Base-by-base conservation (phyloP, 1,139 yeast species). In the Candida pseudocylindracea region DNA sequence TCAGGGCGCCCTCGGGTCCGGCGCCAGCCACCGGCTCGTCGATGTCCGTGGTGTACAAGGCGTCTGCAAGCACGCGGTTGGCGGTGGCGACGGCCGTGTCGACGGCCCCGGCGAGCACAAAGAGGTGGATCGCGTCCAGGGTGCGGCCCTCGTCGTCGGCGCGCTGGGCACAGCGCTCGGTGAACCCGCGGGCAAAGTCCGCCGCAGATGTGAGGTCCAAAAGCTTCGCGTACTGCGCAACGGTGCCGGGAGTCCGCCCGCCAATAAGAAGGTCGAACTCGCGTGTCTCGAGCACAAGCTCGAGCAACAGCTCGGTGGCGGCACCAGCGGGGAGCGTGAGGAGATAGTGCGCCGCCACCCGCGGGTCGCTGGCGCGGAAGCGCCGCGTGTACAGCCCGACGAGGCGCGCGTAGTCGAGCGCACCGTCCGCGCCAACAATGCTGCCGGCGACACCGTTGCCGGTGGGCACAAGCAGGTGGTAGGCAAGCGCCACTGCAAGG, bases 101-200 rank as follows among this genome's bases (percentile, higher is more conserved):
- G 49, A 75, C 78, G 44, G 85, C 93, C 51, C 80, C 91, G 35
- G 93, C 70, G 39, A 85, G 63, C 54, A 85, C 94, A 48, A 80
- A 88, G 36, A 88, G 60, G 35, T 80, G 57, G 36, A 91, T 66
- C 9, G 96, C 81, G 48, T 91, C 96, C 38, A 78, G 70, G 5
- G 73, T 63, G 44, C 94, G 65, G 3, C 96, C 96, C 47, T 83
- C 96, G 42, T 81, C 92, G 45, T 80, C 91, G 26, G 96, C 93
- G 42, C 70, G 72, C 33, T 64, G 61, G 2, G 96, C 96, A 25
- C 93, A 83, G 37, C 70, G 71, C 45, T 78, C 92, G 7, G 92
- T 72, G 31, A 88, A 81, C 37, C 69, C 68, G 33, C 45, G 51
- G 39, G 55, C 47, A 37, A 55, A 60, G 28, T 50, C 51, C 34